Evolutionary conservation across 2,329 filamentous ascomycete species (phyloP).

Genomic region (Herpomyces periplanetae): DNA sequence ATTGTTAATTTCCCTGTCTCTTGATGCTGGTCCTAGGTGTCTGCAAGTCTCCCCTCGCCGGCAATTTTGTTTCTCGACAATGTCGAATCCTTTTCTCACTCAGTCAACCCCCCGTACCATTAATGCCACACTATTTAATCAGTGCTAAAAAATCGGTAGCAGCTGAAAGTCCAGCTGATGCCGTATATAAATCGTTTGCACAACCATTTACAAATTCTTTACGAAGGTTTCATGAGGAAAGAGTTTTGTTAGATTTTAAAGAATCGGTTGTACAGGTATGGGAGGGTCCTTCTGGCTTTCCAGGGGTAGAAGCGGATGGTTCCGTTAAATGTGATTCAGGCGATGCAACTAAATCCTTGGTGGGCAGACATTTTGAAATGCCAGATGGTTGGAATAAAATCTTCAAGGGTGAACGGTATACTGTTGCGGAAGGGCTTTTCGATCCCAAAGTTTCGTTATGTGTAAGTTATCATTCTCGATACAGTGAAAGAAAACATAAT

Average conservation of each 20-base stretch:
- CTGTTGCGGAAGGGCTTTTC: conserved; percentile 57
- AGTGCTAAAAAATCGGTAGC: conserved; percentile 62
- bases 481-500: too few relatives aligned
- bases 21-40: conserved; percentile 13
- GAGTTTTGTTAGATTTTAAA: conserved; percentile 78
- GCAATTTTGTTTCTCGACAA: conserved; percentile 62
- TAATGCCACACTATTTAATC: conserved; percentile 56
- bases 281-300: conserved; percentile 20
- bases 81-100: conserved; percentile 38
- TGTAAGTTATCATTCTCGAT: too few relatives aligned
- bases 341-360: conserved; percentile 27
- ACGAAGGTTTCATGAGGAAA: conserved; percentile 52
- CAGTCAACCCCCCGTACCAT: conserved; percentile 23
- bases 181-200: conserved; percentile 27
- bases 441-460: conserved; percentile 35
- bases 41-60: conserved; percentile 45
- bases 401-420: conserved; percentile 58
- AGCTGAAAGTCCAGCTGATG: conserved; percentile 37
- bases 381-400: conserved; percentile 85
- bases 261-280: conserved; percentile 85
- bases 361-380: conserved; percentile 74
- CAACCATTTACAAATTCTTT: conserved; percentile 23
- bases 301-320: conserved; percentile 15
- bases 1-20: background rate
- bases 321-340: conserved; percentile 20